phyloP scores from a whole-genome alignment of 2,329 filamentous ascomycete genomes.

The Verticillium nubilum region DNA sequence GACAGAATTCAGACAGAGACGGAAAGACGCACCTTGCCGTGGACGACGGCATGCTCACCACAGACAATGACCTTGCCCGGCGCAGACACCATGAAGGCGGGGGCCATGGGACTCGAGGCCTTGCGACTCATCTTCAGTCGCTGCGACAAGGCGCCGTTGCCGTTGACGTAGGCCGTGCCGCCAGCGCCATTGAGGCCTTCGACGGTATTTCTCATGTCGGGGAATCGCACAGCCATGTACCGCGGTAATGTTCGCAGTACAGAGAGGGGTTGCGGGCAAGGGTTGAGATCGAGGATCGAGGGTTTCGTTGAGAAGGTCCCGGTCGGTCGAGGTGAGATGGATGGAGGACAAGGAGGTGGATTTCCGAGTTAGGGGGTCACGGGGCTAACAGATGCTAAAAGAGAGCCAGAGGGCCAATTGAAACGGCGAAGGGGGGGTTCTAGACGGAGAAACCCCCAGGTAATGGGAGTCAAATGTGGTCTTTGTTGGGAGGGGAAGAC shows the following conservation, averaged over 20 bases:
- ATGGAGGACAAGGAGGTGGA: not conserved
- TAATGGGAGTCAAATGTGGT: not conserved
- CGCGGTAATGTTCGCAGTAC: slow-evolving; percentile 12
- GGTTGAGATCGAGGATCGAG: not conserved
- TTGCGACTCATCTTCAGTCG: slow-evolving; percentile 45
- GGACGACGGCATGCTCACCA: slow-evolving; percentile 95
- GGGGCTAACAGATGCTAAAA: not conserved
- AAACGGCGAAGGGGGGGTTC: not conserved
- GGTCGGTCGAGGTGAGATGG: not conserved
- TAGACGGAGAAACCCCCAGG: not conserved
- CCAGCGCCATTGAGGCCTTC: slow-evolving; percentile 12
- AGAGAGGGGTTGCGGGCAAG: not conserved
- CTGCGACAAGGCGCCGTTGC: slow-evolving; percentile 25
- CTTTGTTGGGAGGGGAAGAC: not conserved
- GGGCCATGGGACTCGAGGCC: slow-evolving; percentile 64
- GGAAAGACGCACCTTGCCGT: slow-evolving; percentile 69
- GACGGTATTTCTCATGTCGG: slow-evolving; percentile 23
- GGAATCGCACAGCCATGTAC: slow-evolving; percentile 18
- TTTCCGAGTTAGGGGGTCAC: not conserved
- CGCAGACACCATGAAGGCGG: slow-evolving; percentile 95
- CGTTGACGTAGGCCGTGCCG: slow-evolving; percentile 12
- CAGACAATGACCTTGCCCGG: slow-evolving; percentile 98
- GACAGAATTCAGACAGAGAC: not conserved
- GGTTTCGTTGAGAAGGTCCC: not conserved
- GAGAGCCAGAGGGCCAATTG: not conserved